Evolutionary conservation across 106 monocot species (phyloP), one percentile per base, ranked within the genome.

Genomic region (Dioscorea dumetorum): DNA sequence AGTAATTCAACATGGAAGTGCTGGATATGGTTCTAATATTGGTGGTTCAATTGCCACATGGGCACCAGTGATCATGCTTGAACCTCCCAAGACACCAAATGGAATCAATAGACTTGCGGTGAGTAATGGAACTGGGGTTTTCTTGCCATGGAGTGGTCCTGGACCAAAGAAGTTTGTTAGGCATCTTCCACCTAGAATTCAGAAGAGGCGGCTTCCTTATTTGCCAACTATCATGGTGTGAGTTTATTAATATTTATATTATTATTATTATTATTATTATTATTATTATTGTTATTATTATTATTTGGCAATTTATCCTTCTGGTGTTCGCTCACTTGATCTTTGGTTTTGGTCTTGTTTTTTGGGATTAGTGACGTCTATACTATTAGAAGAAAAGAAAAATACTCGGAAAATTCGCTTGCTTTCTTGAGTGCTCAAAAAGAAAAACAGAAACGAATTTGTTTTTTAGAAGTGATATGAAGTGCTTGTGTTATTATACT

Each of bases 151-250:
- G 94, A 72, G 77, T n/a, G n/a, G n/a, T 2, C 72, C 81, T 0
- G 82, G 84, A 1, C 80, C 90, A 0, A 95, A 85, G 85, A 87
- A 80, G 79, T 88, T 91, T 67, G 81, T 75, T 71, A 91, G 83
- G 77, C 90, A 95, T 65, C 83, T 95, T 15, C 94, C 90, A 2
- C 94, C 94, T 0, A 84, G 94, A 34, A 91, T 95, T 32, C 94
- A 87, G 83, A 78, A 77, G 75, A 71, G 87, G 68, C 54, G 90
- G 68, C 77, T 93, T 22, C 74, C 79, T 3, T 66, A 87, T 1
- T 61, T 88, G 58, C 61, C 74, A 14, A 57, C 78, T 5, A 54
- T 54, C 54, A 54, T 15, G 13, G 54, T 54, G 54, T 54, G 54
- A 54, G 54, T 54, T 53, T 53, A 2, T 53, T 34, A 7, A 3